phyloP scores from a whole-genome alignment of 2,329 filamentous ascomycete genomes.

The Daldinia eschscholtzii region DNA sequence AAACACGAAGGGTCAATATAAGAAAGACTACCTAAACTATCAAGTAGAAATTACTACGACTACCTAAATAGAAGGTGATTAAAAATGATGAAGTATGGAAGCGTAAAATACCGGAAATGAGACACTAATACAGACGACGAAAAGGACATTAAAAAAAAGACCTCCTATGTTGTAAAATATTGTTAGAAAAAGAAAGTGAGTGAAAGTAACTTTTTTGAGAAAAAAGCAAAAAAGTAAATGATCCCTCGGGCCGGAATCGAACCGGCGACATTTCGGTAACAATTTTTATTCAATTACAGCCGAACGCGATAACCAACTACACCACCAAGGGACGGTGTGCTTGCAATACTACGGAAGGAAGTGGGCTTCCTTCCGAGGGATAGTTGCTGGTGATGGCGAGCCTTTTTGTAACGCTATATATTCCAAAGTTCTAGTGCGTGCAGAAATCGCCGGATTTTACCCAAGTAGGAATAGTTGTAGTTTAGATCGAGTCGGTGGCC shows the following conservation, averaged over 20 bases:
- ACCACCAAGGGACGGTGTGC: slow-evolving; percentile 38
- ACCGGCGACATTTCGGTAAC: slow-evolving; percentile 45
- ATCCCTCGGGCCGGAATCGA: slow-evolving; percentile 45
- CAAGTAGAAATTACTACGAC: too few relatives aligned
- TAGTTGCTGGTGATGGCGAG: slow-evolving; percentile 19
- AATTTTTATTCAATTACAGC: slow-evolving; percentile 41
- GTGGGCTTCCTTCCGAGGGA: slow-evolving; percentile 38
- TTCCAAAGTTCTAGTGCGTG: neutral
- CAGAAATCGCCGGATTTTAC: neutral
- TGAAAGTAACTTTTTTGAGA: neutral
- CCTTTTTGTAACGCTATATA: neutral
- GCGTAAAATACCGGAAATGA: too few relatives aligned
- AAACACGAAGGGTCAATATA: too few relatives aligned
- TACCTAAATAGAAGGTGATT: too few relatives aligned
- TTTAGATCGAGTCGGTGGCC: neutral
- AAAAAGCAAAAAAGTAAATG: slow-evolving; percentile 16
- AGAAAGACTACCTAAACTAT: too few relatives aligned
- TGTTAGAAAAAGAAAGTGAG: too few relatives aligned
- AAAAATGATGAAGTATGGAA: too few relatives aligned
- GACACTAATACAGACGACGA: too few relatives aligned
- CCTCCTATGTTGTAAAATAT: too few relatives aligned
- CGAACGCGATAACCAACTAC: slow-evolving; percentile 46
- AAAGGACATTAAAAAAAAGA: too few relatives aligned
- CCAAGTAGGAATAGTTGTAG: neutral
- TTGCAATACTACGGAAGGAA: slow-evolving; percentile 28